These are phyloP conservation scores for Knoxia roxburghii DNA, from an alignment of 257 asterid genomes.

Conservation along the genomic window DNA sequence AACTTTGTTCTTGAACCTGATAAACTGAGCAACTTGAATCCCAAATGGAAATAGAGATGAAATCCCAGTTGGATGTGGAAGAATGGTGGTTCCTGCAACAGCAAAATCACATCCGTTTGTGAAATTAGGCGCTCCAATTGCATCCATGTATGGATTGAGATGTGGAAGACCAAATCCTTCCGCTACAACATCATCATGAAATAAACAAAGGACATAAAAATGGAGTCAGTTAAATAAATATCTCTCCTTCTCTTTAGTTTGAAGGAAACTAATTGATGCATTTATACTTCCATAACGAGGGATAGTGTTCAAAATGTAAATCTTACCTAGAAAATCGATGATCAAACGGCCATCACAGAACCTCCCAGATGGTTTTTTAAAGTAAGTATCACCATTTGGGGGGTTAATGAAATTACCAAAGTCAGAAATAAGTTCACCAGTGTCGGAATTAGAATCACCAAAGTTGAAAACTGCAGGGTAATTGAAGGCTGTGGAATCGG, in stretches of 20 bases:
- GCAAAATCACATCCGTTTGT: conserved; percentile 86
- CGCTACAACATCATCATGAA: conserved; percentile 44
- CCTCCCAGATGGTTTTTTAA: conserved; percentile 84
- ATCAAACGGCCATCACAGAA: conserved; percentile 85
- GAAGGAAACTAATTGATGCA: too few relatives aligned
- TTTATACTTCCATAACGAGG: too few relatives aligned
- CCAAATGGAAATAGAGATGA: conserved; percentile 59
- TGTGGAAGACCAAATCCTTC: conserved; percentile 85
- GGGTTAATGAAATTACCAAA: conserved; percentile 54
- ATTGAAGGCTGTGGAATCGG: conserved; percentile 59
- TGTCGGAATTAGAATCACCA: conserved; percentile 98
- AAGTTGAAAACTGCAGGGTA: conserved; percentile 93
- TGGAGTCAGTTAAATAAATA: too few relatives aligned
- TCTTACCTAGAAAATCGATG: conserved; percentile 64
- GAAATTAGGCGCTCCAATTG: conserved; percentile 65
- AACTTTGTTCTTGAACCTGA: conserved; percentile 75
- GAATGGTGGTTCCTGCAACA: conserved; percentile 65
- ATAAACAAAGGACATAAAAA: background rate
- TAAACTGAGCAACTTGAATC: conserved; percentile 79
- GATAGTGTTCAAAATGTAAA: too few relatives aligned
- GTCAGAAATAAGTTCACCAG: conserved; percentile 72
- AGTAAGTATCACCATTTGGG: conserved; percentile 78
- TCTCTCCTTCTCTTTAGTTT: too few relatives aligned
- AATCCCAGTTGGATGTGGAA: conserved; percentile 54
- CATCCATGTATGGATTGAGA: conserved; percentile 74